Conservation (phyloP, 495 filamentous ascomycete species). For the Elaphomyces granulatus region DNA sequence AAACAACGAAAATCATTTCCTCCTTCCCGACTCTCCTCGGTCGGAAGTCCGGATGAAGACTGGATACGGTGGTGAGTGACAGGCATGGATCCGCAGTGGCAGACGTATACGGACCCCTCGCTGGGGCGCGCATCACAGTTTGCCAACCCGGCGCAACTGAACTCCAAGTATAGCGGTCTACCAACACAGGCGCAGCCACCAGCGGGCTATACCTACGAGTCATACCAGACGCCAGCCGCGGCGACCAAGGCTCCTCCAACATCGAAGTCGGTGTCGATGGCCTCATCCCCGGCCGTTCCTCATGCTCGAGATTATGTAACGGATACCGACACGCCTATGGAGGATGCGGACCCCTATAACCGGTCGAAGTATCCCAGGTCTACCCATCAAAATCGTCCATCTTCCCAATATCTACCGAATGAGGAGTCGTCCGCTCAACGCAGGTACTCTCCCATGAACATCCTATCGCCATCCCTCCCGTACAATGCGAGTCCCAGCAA, state of each 20-base stretch:
- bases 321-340: constrained; percentile 81
- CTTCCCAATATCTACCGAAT: constrained; percentile 49
- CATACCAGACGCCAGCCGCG: constrained; percentile 42
- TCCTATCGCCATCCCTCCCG: constrained; percentile 47
- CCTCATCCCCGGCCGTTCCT: constrained; percentile 51
- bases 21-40: background rate
- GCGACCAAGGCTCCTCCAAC: constrained; percentile 34
- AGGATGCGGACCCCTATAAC: constrained; percentile 78
- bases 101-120: constrained; percentile 35
- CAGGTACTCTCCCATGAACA: constrained; percentile 91
- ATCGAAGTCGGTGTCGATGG: constrained; percentile 42
- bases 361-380: constrained; percentile 64
- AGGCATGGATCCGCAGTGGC: constrained; percentile 40
- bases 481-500: constrained; percentile 45
- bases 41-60: constrained; percentile 3
- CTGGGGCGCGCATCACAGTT: constrained; percentile 30
- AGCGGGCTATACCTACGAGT: constrained; percentile 58
- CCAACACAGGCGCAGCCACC: constrained; percentile 44
- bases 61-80: background rate
- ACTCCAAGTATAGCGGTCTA: constrained; percentile 25
- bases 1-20: too few relatives aligned
- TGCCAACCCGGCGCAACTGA: constrained; percentile 23
- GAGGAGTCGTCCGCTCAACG: constrained; percentile 75
- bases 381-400: constrained; percentile 47
- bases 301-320: constrained; percentile 50